Conservation (phyloP, 805 yeast species). For the Metschnikowia koreensis region DNA sequence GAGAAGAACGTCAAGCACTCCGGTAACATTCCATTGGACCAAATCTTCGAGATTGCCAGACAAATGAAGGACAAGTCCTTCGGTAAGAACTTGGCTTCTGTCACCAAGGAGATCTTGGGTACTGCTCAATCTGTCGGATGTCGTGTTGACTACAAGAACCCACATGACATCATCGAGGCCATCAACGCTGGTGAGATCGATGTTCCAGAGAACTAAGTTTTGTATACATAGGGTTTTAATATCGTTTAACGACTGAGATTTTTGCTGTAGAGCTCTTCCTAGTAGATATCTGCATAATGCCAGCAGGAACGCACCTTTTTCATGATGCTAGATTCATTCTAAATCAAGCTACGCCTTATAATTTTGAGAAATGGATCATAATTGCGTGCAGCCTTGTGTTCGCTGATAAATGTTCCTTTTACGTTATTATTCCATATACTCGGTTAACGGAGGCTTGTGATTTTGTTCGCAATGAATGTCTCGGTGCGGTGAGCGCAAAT, state of each 20-base stretch:
- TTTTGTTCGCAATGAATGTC: background rate
- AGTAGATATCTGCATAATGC: background rate
- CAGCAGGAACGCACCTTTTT: no score
- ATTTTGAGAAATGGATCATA: no score
- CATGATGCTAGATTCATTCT: no score
- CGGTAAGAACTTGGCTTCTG: slow-evolving; percentile 96
- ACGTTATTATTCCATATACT: background rate
- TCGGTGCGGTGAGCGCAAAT: background rate
- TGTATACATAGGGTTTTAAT: slow-evolving; percentile 37
- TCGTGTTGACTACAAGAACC: slow-evolving; percentile 99
- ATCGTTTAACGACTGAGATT: slow-evolving; percentile 30
- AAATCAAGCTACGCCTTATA: no score
- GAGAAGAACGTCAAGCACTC: slow-evolving; percentile 99
- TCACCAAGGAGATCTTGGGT: slow-evolving; percentile 98
- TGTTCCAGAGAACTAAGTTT: slow-evolving; percentile 70
- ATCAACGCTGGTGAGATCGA: slow-evolving; percentile 98
- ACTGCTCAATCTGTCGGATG: slow-evolving; percentile 99
- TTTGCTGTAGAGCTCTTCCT: background rate
- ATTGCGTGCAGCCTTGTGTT: no score
- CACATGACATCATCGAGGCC: slow-evolving; percentile 98
- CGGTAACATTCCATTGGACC: slow-evolving; percentile 97
- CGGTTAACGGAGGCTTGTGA: background rate
- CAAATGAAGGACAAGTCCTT: slow-evolving; percentile 96
- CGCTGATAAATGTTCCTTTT: background rate
- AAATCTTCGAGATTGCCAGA: slow-evolving; percentile 95